Conservation (phyloP, 2,329 filamentous ascomycete genomes). For the Neophaeococcomyces mojaviensis region DNA sequence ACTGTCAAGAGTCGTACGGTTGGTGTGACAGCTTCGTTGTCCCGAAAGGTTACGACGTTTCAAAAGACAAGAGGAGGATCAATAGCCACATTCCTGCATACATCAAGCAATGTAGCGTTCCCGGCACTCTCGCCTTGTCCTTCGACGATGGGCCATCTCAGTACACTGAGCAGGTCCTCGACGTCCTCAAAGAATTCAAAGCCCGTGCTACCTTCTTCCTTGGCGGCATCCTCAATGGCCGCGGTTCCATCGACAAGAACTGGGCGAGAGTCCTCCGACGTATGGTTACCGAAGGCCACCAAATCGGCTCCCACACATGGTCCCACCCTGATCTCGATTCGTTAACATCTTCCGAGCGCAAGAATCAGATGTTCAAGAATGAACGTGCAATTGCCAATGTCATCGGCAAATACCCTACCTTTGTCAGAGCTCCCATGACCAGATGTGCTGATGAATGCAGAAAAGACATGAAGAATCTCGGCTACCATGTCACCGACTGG, state of each 20-base stretch:
- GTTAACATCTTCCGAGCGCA: slow-evolving; percentile 31
- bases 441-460: slow-evolving; percentile 36
- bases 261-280: slow-evolving; percentile 34
- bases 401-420: slow-evolving; percentile 44
- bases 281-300: slow-evolving; percentile 41
- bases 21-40: slow-evolving; percentile 17
- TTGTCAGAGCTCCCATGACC: slow-evolving; percentile 47
- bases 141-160: slow-evolving; percentile 60
- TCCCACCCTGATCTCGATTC: slow-evolving; percentile 41
- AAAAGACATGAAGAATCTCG: slow-evolving; percentile 37
- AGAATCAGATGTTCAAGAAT: slow-evolving; percentile 38
- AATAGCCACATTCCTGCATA: slow-evolving; percentile 26
- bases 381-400: slow-evolving; percentile 43
- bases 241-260: slow-evolving; percentile 36
- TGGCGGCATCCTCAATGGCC: slow-evolving; percentile 42
- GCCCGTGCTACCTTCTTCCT: slow-evolving; percentile 64
- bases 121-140: slow-evolving; percentile 57
- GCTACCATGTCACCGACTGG: slow-evolving; percentile 43
- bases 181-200: slow-evolving; percentile 52
- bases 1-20: slow-evolving; percentile 18
- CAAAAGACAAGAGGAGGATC: slow-evolving; percentile 8
- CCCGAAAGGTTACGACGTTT: slow-evolving; percentile 14
- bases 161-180: slow-evolving; percentile 55
- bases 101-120: slow-evolving; percentile 34
- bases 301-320: slow-evolving; percentile 48